Conservation (phyloP, 2,329 filamentous ascomycete genomes). For the Helotiales sp. region DNA sequence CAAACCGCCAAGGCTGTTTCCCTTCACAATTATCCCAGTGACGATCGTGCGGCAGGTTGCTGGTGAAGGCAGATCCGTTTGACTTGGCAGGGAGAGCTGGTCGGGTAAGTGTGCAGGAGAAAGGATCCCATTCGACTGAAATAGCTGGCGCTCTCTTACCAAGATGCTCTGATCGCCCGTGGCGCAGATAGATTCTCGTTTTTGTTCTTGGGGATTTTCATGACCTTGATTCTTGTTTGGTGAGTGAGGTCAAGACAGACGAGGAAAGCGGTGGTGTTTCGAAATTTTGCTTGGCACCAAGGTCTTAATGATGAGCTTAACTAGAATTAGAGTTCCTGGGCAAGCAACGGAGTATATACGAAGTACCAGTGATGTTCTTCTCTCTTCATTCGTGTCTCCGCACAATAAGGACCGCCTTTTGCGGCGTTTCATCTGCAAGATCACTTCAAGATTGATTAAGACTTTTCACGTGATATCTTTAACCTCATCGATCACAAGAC, state of each 20-base stretch:
- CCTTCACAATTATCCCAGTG: conserved; percentile 25
- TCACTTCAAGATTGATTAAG: too few species aligned
- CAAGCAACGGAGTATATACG: too few species aligned
- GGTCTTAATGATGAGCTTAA: too few species aligned
- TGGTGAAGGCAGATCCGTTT: conserved; percentile 22
- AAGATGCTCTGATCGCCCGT: background rate
- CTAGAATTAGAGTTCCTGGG: too few species aligned
- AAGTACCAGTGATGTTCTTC: too few species aligned
- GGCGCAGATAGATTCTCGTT: background rate
- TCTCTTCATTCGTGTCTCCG: too few species aligned
- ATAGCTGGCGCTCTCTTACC: background rate
- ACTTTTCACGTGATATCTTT: too few species aligned
- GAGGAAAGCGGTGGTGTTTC: background rate
- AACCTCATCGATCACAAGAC: too few species aligned
- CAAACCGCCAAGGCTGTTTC: conserved; percentile 37
- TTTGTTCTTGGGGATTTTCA: background rate
- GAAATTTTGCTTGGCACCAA: background rate
- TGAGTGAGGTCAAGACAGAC: background rate
- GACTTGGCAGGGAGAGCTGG: conserved; percentile 17
- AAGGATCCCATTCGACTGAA: background rate
- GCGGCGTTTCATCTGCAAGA: too few species aligned
- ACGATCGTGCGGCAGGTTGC: conserved; percentile 22
- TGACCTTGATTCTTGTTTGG: background rate
- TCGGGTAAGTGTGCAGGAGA: background rate
- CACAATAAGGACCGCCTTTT: too few species aligned